Evolutionary conservation across 176 grass and related monocot species (phyloP), one percentile per base, ranked within the genome.

Genomic region (Triticum aestivum): DNA sequence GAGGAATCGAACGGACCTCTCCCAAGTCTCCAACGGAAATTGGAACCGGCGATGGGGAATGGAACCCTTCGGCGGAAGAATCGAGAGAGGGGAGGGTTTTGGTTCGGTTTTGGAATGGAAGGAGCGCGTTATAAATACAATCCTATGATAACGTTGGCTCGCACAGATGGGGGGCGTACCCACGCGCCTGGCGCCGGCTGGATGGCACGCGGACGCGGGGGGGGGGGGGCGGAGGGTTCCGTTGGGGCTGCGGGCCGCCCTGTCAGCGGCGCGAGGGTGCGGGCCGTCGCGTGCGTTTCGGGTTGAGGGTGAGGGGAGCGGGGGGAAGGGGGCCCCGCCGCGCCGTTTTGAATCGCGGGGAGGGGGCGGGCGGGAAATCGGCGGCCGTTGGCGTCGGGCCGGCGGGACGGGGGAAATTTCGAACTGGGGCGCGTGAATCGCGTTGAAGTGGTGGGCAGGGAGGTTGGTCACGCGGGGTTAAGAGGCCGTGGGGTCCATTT

Each of bases 261-360:
- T 79, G 75, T 87, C 81, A 88, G 85, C 26, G 69, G n/a, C 1
- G 7, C 0, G 6, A 1, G 6, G 6, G 26, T 18, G 1, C 5
- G 0, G 0, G 0, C 0, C 0, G 79, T 5, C 1, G 15, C 12
- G 84, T 79, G 39, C 54, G 8, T 23, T 24, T 9, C 5, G 17
- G 42, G 9, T 13, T 30, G 26, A 12, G n/a, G 49, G 10, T 8
- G 11, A 12, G 21, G 39, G 67, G 85, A 83, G 80, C 84, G 73
- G 42, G 69, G 9, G 8, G 12, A n/a, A 41, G 39, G 9, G 70
- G 88, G 63, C 14, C 83, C 71, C 21, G 9, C 30, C 34, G 73
- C 41, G 79, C 24, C 58, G 76, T 84, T 91, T 90, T 88, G 89
- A 91, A 80, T 87, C 61, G 69, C 49, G 54, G 49, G 73, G 75